Evolutionary conservation across 1,139 yeast species (phyloP).

Genomic region (Groenewaldozyma sp.): DNA sequence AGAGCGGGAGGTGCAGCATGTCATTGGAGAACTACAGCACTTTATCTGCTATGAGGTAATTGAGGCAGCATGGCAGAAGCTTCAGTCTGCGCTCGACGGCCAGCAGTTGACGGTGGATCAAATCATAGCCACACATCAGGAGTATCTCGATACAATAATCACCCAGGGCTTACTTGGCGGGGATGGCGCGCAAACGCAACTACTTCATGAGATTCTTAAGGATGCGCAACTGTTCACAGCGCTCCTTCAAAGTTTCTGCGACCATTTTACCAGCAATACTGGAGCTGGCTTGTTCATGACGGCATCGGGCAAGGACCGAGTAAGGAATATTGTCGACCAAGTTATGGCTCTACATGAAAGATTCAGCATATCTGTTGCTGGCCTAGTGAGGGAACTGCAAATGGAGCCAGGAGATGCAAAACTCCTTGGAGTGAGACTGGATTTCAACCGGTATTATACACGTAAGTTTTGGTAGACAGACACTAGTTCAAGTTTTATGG

Average conservation of each 20-base stretch:
- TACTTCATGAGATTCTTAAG: constrained; percentile 30
- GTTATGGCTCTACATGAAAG: constrained; percentile 13
- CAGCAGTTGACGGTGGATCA: constrained; percentile 29
- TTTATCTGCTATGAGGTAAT: constrained; percentile 33
- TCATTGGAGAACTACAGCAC: constrained; percentile 31
- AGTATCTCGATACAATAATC: constrained; percentile 28
- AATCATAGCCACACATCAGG: constrained; percentile 27
- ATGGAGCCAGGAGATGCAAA: constrained; percentile 29
- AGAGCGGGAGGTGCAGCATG: constrained; percentile 31
- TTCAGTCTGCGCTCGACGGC: constrained; percentile 23
- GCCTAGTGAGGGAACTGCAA: constrained; percentile 23
- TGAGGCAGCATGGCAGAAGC: constrained; percentile 32
- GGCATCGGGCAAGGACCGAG: constrained; percentile 1
- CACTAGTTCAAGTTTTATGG: background rate
- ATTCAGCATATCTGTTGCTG: constrained; percentile 20
- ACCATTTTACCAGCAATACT: constrained; percentile 14
- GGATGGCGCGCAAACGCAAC: constrained; percentile 24
- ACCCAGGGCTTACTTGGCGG: constrained; percentile 32
- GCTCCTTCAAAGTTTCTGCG: constrained; percentile 19
- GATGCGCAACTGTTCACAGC: constrained; percentile 7
- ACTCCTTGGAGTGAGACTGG: constrained; percentile 30
- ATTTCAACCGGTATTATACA: constrained; percentile 29
- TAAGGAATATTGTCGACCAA: constrained; percentile 1
- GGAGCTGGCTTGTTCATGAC: constrained; percentile 6
- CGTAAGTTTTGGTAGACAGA: background rate